Evolutionary conservation across 306 rosid genomes (phyloP), one percentile per base, ranked within the genome.

Genomic region (Cicer pinnatifidum): DNA sequence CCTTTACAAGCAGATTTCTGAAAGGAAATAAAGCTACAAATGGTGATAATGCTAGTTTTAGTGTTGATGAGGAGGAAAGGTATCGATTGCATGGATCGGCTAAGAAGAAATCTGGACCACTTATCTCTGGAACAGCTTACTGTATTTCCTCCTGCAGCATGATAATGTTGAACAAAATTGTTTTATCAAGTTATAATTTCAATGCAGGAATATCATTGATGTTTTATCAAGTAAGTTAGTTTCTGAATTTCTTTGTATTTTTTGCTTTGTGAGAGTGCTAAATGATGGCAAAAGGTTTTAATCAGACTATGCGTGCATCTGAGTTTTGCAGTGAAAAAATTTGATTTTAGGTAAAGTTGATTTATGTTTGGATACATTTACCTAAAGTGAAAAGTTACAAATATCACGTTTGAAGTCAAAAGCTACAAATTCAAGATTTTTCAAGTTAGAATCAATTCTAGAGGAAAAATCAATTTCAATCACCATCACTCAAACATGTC

Each of bases 71-170:
- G 11, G 85, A 81, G 65, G 96, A 90, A 78, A 81, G 79, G 64
- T 87, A 79, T 72, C 92, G 68, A 69, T 85, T 77, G 72, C 97
- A 84, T 56, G 88, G 85, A 74, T 64, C 82, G 11, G 78, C 75
- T 51, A 86, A 75, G 79, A 88, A 85, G 79, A 89, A 86, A 73
- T 75, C 91, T 23, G 90, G 86, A 67, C 88, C 97, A 71, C 86
- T 93, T 60, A 52, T 91, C 78, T 85, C 97, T 7, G 97, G 98
- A 48, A 81, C 81, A 51, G 96, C 98, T 46, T 93, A 93, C 73
- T 93, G 97, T 75, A 54, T 93, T 72, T 93, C 97, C 63, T 93
- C 98, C 3, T 93, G 98, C 76, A 84, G 94, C 82, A 91, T 93
- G 98, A 89, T 89, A 66, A 74, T 93, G 88, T 83, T 93, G 75